Base-by-base conservation (phyloP, 441 rosid genomes). In the Codiaeum variegatum region DNA sequence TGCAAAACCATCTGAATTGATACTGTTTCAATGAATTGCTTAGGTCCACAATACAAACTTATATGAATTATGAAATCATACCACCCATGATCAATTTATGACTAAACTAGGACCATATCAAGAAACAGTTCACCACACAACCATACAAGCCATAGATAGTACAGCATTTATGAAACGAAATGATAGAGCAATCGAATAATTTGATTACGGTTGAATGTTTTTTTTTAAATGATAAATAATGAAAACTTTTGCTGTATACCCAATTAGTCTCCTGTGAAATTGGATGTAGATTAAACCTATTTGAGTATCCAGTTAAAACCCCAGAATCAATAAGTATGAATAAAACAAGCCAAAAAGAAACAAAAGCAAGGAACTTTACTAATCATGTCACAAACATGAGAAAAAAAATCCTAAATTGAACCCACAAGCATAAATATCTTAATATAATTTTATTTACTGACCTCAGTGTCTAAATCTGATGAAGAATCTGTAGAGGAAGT, bases 401-500 rank as follows among this genome's bases (percentile, higher is more conserved):
- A 51, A 51, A 51, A 21, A 51, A 29, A 62, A 12, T 40, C 46
- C 28, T 36, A 38, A 38, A 67, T 44, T 46, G 62, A 70, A 12
- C 1, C 62, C 10, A 55, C 26, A 40, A 61, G 60, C 32, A 11
- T 8, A 34, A 71, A 56, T 23, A 46, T 19, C 6, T 16, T n/a
- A 7, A 7, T 3, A 6, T 5, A 18, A 63, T 23, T 44, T 19
- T 36, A 52, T 49, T n/a, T 28, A 75, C 82, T 75, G 78, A 86
- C 90, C 92, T 83, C 83, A 3, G 88, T 82, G 82, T 86, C 86
- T 62, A 86, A 79, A 81, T 85, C 88, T 12, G 88, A 84, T 0
- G 87, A 86, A 64, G 85, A 85, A 82, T 75, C 86, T 4, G 86
- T 72, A 26, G 84, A 82, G 34, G 85, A 82, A 79, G 76, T 67